These are phyloP conservation scores for Heterobasidion occidentale DNA, from an alignment of 1,284 basidiomycete genomes.

Conservation along the genomic window DNA sequence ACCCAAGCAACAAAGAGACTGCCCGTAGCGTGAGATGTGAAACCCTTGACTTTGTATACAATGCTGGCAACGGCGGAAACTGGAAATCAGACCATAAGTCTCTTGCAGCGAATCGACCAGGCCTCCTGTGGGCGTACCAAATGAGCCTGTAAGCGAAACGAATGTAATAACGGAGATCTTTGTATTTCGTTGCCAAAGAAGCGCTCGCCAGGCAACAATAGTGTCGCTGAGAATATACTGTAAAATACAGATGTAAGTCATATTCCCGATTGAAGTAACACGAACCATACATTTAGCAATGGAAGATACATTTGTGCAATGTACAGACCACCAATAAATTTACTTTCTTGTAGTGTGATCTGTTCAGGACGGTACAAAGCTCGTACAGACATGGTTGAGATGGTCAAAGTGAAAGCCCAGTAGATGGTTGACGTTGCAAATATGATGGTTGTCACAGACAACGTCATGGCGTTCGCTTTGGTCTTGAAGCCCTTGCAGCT, in stretches of 20 bases:
- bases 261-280: background rate
- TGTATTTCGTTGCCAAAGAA: background rate
- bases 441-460: background rate
- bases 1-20: background rate
- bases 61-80: background rate
- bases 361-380: background rate
- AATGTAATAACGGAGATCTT: background rate
- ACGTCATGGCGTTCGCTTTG: background rate
- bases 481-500: background rate
- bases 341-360: background rate
- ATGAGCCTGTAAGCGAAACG: background rate
- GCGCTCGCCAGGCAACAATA: slow-evolving; percentile 1
- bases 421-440: background rate
- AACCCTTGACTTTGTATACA: background rate
- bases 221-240: background rate
- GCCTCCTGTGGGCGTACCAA: background rate
- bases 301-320: background rate
- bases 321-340: background rate
- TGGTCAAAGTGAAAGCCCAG: background rate
- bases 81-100: background rate
- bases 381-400: background rate
- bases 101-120: background rate
- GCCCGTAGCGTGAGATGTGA: too few relatives aligned
- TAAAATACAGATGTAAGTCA: background rate
- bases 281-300: too few relatives aligned